Percentiles rank a stretch among this genome's conserved stretches.
Evolutionary conservation across 2,329 filamentous ascomycete species (phyloP).

Genomic region (Penicillium hordei): DNA sequence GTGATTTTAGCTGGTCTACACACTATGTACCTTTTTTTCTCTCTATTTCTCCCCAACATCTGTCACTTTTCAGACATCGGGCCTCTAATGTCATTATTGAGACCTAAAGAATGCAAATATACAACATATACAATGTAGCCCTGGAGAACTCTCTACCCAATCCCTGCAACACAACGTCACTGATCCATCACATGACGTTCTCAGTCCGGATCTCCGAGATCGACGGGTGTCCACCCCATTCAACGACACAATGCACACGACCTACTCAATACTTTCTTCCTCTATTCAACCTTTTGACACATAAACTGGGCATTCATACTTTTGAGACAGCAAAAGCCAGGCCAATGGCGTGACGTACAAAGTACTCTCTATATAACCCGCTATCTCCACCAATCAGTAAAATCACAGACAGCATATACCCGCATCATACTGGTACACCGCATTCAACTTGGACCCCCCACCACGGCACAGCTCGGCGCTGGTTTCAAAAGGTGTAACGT

Average conservation of each 20-base stretch:
- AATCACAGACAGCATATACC: constrained; percentile 14
- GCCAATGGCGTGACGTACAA: background rate
- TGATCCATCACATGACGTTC: constrained; percentile 14
- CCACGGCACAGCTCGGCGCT: constrained; percentile 15
- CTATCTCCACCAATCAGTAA: constrained; percentile 17
- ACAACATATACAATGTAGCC: background rate
- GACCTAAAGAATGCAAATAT: background rate
- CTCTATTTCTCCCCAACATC: background rate
- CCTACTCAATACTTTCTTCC: background rate
- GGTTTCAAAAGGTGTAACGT: constrained; percentile 16
- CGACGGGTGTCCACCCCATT: constrained; percentile 5
- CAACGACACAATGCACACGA: background rate
- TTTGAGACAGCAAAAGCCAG: background rate
- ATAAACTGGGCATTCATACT: background rate
- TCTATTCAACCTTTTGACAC: background rate
- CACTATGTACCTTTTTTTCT: background rate
- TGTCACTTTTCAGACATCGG: background rate
- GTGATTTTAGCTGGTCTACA: background rate
- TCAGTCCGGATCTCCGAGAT: constrained; percentile 12
- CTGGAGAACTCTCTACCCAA: background rate
- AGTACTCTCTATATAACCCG: constrained; percentile 1
- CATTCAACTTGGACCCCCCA: constrained; percentile 20
- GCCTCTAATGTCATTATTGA: background rate
- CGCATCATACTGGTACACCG: constrained; percentile 22
- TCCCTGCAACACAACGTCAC: constrained; percentile 7